Percentiles rank a stretch among this genome's conserved stretches.
Evolutionary conservation across 2,329 filamentous ascomycete species (phyloP).

Genomic region (Dactylellina haptotyla): DNA sequence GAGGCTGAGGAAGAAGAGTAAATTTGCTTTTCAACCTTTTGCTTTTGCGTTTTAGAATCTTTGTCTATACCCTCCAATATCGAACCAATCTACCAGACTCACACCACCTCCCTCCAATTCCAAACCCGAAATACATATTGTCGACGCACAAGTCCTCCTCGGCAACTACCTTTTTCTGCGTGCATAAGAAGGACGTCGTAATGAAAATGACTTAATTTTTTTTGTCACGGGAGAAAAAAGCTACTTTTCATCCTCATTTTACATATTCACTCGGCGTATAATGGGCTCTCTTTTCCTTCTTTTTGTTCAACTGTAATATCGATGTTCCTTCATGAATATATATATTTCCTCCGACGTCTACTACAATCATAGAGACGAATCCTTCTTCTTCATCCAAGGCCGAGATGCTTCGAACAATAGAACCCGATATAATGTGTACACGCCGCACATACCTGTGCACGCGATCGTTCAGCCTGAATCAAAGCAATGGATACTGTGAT

Average conservation of each 20-base stretch:
- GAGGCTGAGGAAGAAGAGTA: constrained; percentile 78
- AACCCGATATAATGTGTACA: no score
- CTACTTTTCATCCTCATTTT: constrained; percentile 47
- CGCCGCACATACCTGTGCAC: no score
- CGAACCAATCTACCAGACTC: constrained; percentile 58
- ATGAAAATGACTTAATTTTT: constrained; percentile 51
- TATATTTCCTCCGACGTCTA: constrained; percentile 46
- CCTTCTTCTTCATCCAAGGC: not conserved
- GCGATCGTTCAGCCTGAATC: no score
- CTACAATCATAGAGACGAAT: constrained; percentile 21
- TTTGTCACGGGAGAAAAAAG: constrained; percentile 40
- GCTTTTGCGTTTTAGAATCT: constrained; percentile 23
- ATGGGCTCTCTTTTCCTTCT: constrained; percentile 42
- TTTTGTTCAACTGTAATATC: constrained; percentile 52
- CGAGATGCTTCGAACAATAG: no score
- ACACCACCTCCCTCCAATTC: constrained; percentile 57
- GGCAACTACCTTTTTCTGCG: constrained; percentile 23
- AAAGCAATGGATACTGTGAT: no score
- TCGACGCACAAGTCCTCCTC: constrained; percentile 14
- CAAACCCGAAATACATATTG: constrained; percentile 54
- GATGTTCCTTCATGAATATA: constrained; percentile 54
- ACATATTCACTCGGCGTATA: constrained; percentile 54
- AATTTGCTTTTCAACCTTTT: constrained; percentile 59
- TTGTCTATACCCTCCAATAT: constrained; percentile 59
- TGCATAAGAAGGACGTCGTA: constrained; percentile 47